These are phyloP conservation scores for Kentomonas sorsogonicus DNA, from an alignment of 208 protist genomes.

Conservation along the genomic window DNA sequence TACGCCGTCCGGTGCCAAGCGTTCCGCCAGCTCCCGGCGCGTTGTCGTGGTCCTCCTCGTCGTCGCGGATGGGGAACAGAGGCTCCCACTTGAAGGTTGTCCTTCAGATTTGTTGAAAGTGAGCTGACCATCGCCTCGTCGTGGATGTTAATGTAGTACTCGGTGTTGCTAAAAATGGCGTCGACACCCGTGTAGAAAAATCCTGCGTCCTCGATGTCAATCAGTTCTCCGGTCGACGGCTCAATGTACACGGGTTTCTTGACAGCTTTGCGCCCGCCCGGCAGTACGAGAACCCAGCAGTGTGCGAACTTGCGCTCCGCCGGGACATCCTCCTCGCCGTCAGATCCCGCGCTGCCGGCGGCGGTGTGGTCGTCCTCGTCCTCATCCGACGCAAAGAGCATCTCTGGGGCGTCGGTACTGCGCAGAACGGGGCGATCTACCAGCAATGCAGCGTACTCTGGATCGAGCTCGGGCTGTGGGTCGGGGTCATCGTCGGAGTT, in stretches of 20 bases:
- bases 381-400: conserved; percentile 6
- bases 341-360: background rate
- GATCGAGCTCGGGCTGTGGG: conserved; percentile 16
- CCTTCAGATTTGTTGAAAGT: conserved; percentile 52
- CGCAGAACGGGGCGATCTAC: conserved; percentile 54
- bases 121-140: conserved; percentile 44
- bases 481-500: conserved; percentile 68
- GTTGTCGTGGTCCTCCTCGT: conserved; percentile 26
- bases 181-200: conserved; percentile 80
- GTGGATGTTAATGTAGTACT: conserved; percentile 88
- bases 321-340: background rate
- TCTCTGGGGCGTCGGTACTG: conserved; percentile 31
- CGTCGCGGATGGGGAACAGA: conserved; percentile 38
- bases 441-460: conserved; percentile 57
- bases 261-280: conserved; percentile 48
- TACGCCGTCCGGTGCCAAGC: background rate
- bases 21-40: conserved; percentile 10
- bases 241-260: conserved; percentile 80
- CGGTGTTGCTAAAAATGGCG: conserved; percentile 80
- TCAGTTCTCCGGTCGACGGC: conserved; percentile 68
- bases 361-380: conserved; percentile 12
- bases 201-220: conserved; percentile 31
- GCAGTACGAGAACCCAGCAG: conserved; percentile 85
- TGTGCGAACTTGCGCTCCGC: conserved; percentile 38
- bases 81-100: conserved; percentile 75